Percentiles rank a stretch among this genome's conserved stretches.
Conservation (phyloP, 2,329 filamentous ascomycete species). For the Aspergillus unguis region DNA sequence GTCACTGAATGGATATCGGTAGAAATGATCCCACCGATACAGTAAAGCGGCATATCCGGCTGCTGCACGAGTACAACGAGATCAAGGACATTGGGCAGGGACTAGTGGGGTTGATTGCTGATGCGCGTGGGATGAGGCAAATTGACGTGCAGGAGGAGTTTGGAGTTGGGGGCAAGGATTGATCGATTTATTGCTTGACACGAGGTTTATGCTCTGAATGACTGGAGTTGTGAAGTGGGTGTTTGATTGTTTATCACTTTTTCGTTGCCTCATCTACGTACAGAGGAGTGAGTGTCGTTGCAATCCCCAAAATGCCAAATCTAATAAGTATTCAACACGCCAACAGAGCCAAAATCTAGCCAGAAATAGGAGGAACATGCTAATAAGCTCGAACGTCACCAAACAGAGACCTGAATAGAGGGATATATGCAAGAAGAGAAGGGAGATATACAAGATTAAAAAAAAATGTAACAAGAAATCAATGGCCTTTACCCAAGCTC, state of each 20-base stretch:
- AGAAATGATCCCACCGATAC: conserved; percentile 49
- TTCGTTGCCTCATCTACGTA: not conserved
- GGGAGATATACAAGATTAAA: conserved; percentile 4
- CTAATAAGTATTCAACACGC: not conserved
- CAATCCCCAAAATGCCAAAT: not conserved
- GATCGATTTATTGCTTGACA: conserved; percentile 4
- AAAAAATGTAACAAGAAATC: conserved; percentile 6
- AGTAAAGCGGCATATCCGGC: conserved; percentile 61
- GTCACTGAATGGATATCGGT: not conserved
- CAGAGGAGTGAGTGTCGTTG: conserved; percentile 6
- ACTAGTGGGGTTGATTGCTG: conserved; percentile 64
- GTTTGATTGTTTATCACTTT: not conserved
- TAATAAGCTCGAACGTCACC: conserved; percentile 1
- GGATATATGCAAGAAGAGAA: conserved; percentile 6
- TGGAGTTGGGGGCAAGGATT: conserved; percentile 39
- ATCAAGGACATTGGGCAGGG: conserved; percentile 66
- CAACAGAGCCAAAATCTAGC: conserved; percentile 1
- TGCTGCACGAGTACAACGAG: conserved; percentile 68
- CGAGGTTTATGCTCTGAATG: not conserved
- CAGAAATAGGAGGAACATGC: not conserved
- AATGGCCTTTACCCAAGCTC: conserved; percentile 62
- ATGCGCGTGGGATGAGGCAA: conserved; percentile 57
- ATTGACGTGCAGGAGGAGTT: conserved; percentile 41
- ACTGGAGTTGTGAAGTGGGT: not conserved
- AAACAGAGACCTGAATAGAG: not conserved